phyloP scores from a whole-genome alignment of 495 filamentous ascomycete genomes.

The Glutinoglossum americanum region DNA sequence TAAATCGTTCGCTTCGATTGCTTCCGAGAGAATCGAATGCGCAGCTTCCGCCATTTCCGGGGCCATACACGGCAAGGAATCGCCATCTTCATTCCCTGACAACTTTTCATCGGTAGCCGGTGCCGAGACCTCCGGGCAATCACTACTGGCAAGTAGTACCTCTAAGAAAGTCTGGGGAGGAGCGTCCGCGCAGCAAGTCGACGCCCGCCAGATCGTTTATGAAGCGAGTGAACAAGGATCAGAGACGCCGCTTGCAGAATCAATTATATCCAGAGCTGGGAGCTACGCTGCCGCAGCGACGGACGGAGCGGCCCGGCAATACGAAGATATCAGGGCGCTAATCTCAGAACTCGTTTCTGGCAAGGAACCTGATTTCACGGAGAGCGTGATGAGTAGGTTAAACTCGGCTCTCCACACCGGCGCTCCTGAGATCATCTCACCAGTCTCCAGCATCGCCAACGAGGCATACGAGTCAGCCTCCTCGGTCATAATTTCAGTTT shows the following conservation, averaged over 20 bases:
- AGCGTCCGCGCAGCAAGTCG: constrained; percentile 31
- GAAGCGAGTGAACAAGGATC: constrained; percentile 20
- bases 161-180: constrained; percentile 29
- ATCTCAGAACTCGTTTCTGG: constrained; percentile 58
- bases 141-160: constrained; percentile 9
- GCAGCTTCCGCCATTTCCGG: constrained; percentile 17
- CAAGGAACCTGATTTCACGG: constrained; percentile 62
- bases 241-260: constrained; percentile 23
- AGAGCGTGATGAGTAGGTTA: constrained; percentile 55
- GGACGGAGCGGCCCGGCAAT: constrained; percentile 33
- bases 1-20: constrained; percentile 16
- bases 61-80: constrained; percentile 16
- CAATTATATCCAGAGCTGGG: constrained; percentile 29
- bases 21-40: constrained; percentile 11
- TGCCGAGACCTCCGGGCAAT: constrained; percentile 5
- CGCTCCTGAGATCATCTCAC: constrained; percentile 26
- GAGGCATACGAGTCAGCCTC: constrained; percentile 37
- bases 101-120: constrained; percentile 12
- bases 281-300: constrained; percentile 32
- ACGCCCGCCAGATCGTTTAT: constrained; percentile 24
- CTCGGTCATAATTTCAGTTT: constrained; percentile 26
- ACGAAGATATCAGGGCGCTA: constrained; percentile 44
- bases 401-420: constrained; percentile 38
- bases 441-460: constrained; percentile 31
- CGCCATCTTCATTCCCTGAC: constrained; percentile 8